Base-by-base conservation (phyloP, 2,329 filamentous ascomycete species). In the Colletotrichum nymphaeae region DNA sequence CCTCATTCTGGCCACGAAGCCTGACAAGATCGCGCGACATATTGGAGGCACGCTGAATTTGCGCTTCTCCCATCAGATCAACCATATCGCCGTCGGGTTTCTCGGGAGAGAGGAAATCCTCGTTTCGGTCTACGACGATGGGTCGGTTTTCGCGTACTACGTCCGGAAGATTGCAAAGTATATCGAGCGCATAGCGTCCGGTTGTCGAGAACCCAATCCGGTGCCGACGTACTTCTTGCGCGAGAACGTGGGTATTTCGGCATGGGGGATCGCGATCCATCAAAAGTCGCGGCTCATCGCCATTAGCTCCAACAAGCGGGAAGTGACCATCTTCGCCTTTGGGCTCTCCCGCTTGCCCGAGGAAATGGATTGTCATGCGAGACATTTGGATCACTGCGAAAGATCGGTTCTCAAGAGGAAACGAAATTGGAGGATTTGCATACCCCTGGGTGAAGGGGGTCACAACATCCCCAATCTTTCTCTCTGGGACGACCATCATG, bases 231-330 rank as follows among this genome's bases (percentile, higher is more conserved):
- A 85, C 0, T 94, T 97, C 78, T 94, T 98, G 70, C 90, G 91
- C 72, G 89, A 93, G 49, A 95, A 93, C 79, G 95, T 98, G 2
- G 90, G 90, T 1, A 84, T 83, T 28, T 96, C 94, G 73, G 96
- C 95, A 2, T 99, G 97, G 97, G 97, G 96, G 0, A 83, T 98
- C 60, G 93, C 95, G 8, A 88, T 98, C 12, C 96, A 98, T 80
- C 88, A 90, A 74, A 85, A 92, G 75, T 94, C 94, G n/a, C 91
- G 95, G 0, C 85, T 98, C 74, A 93, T 99, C 75, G 97, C 96
- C 0, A 92, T 97, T 52, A 94, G 93, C 77, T 92, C 94, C 0
- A 99, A 99, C 80, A 89, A 88, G 4, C 79, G 80, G 64, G 87
- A 89, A 74, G 82, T 89, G 7, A 87, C 84, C 0, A 85, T 91